Evolutionary conservation across 2,329 filamentous ascomycete species (phyloP).

Genomic region (Claviceps citrina): DNA sequence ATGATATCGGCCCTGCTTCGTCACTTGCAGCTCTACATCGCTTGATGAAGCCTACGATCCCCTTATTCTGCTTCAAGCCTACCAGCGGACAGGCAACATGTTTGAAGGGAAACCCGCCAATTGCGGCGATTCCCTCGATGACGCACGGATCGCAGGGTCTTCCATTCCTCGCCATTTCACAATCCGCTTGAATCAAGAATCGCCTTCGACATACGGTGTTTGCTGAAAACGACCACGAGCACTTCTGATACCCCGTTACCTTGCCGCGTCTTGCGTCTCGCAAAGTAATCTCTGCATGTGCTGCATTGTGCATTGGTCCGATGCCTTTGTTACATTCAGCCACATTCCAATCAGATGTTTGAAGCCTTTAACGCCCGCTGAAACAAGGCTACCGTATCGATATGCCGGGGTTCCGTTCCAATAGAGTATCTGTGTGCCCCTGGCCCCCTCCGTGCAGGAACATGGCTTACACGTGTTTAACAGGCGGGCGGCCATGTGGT

Average conservation of each 20-base stretch:
- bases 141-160: neutral
- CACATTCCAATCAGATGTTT: neutral
- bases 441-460: neutral
- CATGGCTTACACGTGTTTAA: slow-evolving; percentile 6
- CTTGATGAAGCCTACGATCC: slow-evolving; percentile 4
- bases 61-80: neutral
- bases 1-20: slow-evolving; percentile 6
- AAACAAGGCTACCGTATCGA: slow-evolving; percentile 1
- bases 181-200: too few relatives aligned
- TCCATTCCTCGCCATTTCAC: neutral
- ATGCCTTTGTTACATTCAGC: neutral
- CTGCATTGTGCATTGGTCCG: neutral
- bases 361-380: slow-evolving; percentile 1
- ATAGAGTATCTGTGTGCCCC: slow-evolving; percentile 1
- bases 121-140: neutral
- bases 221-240: neutral
- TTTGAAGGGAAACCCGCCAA: neutral
- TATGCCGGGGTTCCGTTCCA: neutral
- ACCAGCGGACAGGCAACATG: neutral
- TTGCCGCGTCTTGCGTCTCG: neutral
- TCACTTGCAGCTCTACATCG: slow-evolving; percentile 1
- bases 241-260: neutral
- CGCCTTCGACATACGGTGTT: neutral
- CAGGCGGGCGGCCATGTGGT: neutral
- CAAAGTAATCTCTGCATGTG: neutral